Conservation (phyloP, 768 basidiomycete genomes). For the Rossbeevera mucosa region DNA sequence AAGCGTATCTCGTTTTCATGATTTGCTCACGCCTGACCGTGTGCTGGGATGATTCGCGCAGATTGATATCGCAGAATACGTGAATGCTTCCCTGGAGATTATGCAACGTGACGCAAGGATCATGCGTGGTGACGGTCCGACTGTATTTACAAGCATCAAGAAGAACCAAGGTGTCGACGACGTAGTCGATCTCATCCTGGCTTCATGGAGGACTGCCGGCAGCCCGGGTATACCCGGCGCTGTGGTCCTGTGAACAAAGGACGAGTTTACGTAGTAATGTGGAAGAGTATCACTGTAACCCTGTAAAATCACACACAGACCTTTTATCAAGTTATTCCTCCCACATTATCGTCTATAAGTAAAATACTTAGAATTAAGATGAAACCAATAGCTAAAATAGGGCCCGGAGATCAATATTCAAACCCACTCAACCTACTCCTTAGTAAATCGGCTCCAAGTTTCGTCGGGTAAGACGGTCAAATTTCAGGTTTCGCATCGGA, state of each 20-base stretch:
- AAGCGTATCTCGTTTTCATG: neutral
- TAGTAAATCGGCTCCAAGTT: no score
- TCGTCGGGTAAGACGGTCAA: no score
- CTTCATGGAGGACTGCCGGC: slow-evolving; percentile 84
- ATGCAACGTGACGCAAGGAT: slow-evolving; percentile 91
- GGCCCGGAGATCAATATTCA: neutral
- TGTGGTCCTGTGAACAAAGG: slow-evolving; percentile 21
- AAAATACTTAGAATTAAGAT: neutral
- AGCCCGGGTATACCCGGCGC: slow-evolving; percentile 58
- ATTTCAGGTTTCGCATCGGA: neutral
- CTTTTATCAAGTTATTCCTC: slow-evolving; percentile 2
- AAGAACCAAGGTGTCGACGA: slow-evolving; percentile 76
- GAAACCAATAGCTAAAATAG: neutral
- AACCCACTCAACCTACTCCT: no score
- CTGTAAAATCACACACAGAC: neutral
- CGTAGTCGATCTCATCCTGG: slow-evolving; percentile 73
- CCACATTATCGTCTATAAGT: neutral
- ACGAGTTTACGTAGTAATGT: neutral
- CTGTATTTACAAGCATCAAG: slow-evolving; percentile 83
- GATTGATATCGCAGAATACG: slow-evolving; percentile 92
- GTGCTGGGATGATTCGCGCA: slow-evolving; percentile 29
- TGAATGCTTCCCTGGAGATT: slow-evolving; percentile 88
- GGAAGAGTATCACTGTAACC: neutral
- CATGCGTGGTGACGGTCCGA: slow-evolving; percentile 95
- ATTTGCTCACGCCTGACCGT: neutral